A percentile compares a stretch with the other conserved stretches of the same genome.
phyloP scores from a whole-genome alignment of 345 rosid species.

The Corchorus olitorius region DNA sequence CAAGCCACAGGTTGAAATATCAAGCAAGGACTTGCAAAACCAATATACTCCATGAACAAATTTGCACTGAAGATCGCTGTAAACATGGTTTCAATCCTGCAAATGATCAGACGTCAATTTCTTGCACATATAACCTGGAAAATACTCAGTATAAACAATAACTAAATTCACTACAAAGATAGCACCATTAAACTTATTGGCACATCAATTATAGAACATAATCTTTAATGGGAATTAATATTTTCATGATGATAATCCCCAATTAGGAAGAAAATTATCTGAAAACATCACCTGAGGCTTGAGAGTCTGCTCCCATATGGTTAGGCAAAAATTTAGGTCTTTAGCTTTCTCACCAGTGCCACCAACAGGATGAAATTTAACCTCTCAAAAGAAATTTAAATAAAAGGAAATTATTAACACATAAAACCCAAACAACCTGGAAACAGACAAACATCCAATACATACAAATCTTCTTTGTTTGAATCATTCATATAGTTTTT shows the following conservation, averaged over 20 bases:
- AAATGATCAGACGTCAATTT: constrained; percentile 53
- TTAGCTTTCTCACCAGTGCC: constrained; percentile 78
- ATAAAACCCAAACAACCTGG: not conserved
- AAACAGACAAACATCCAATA: not conserved
- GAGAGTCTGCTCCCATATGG: constrained; percentile 77
- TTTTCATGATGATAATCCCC: not conserved
- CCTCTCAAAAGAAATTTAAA: constrained; percentile 37
- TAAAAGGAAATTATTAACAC: not conserved
- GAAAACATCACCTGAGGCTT: constrained; percentile 72
- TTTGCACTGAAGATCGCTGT: no score
- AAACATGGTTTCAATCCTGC: constrained; percentile 49
- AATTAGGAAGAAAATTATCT: constrained; percentile 39
- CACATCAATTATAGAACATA: not conserved
- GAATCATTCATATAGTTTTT: constrained; percentile 76
- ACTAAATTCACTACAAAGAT: constrained; percentile 1
- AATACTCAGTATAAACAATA: not conserved
- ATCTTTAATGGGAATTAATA: not conserved
- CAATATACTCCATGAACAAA: no score
- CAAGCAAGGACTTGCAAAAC: no score
- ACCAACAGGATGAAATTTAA: constrained; percentile 71
- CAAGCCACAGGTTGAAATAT: no score
- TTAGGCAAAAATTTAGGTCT: constrained; percentile 85
- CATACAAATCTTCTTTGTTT: constrained; percentile 78
- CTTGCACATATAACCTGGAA: constrained; percentile 20
- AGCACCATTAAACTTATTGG: not conserved